Evolutionary conservation across 129 eudicot species (phyloP), one percentile per base, ranked within the genome.

Genomic region (Lonicera japonica): DNA sequence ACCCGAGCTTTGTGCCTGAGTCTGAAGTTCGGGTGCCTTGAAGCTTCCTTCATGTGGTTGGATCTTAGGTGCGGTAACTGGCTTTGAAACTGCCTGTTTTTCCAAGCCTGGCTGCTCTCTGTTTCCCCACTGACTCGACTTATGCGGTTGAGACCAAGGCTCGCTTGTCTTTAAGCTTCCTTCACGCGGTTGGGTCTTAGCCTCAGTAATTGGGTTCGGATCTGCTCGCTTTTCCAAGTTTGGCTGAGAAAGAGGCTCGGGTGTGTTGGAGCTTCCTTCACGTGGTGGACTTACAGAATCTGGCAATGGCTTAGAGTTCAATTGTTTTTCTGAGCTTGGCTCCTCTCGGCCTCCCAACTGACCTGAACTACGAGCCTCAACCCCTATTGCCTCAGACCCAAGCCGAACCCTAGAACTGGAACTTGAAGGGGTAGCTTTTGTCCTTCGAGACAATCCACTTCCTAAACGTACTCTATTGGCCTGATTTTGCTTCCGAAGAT

Each of bases 401-500:
- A 47, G 48, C 19, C 60, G 69, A 9, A 41, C 77, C 69, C 75
- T 67, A 23, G 75, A 18, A 22, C 29, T 54, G 5, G 69, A 23
- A 61, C 43, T 65, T 46, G 80, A 45, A 51, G 64, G 41, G 43
- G 68, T 47, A 45, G 69, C 64, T 75, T 75, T 87, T 47, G 90
- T 84, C 75, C 97, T 82, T 23, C 88, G 84, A 70, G 95, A 84
- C 38, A 75, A 13, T 47, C 77, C 86, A 60, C 76, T 65, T 57
- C 71, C 76, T 22, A 64, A 46, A 22, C 48, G 75, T 51, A 48
- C 69, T 60, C 54, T 83, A 66, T 67, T 54, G 15, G 73, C 23
- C 38, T 69, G 21, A 17, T 64, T 22, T 56, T 22, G 66, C 62
- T 73, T 73, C 0, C 82, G 66, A 45, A 54, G 19, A 64, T 72